phyloP scores from a whole-genome alignment of 177 flowering plant species.

The Tripterygium wilfordii region DNA sequence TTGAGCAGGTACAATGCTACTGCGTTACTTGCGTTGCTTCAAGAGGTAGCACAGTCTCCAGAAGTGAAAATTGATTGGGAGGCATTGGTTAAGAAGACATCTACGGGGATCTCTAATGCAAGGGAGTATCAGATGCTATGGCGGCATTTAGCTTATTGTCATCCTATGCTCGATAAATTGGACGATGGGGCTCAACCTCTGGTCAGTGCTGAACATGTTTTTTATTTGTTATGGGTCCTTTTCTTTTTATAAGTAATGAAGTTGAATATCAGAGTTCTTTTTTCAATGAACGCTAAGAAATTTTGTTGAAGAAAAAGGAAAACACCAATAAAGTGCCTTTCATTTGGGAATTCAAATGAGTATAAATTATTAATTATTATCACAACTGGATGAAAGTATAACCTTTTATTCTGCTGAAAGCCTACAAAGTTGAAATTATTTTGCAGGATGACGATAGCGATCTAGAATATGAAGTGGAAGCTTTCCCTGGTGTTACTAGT shows the following conservation, averaged over 20 bases:
- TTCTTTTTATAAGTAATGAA: neutral
- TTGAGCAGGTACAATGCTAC: slow-evolving; percentile 56
- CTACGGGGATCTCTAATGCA: slow-evolving; percentile 76
- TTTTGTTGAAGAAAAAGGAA: too few species aligned
- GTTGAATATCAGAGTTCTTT: too few species aligned
- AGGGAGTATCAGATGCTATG: slow-evolving; percentile 94
- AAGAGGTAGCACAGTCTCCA: slow-evolving; percentile 57
- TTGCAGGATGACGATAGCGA: slow-evolving; percentile 98
- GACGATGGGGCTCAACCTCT: slow-evolving; percentile 50
- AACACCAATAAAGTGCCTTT: too few species aligned
- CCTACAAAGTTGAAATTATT: too few species aligned
- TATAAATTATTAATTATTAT: too few species aligned
- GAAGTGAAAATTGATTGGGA: slow-evolving; percentile 73
- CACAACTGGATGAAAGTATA: too few species aligned
- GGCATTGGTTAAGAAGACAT: slow-evolving; percentile 53
- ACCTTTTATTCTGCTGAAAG: too few species aligned
- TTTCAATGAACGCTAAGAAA: too few species aligned
- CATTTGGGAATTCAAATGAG: too few species aligned
- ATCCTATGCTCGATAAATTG: slow-evolving; percentile 34
- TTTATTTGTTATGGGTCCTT: neutral
- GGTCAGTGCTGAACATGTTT: slow-evolving; percentile 27
- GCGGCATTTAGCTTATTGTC: slow-evolving; percentile 84
- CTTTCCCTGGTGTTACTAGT: slow-evolving; percentile 47
- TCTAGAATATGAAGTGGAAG: slow-evolving; percentile 73
- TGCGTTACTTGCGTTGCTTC: slow-evolving; percentile 61